Evolutionary conservation across 768 basidiomycete genomes (phyloP), one percentile per base, ranked within the genome.

Genomic region (Cyathus striatus): DNA sequence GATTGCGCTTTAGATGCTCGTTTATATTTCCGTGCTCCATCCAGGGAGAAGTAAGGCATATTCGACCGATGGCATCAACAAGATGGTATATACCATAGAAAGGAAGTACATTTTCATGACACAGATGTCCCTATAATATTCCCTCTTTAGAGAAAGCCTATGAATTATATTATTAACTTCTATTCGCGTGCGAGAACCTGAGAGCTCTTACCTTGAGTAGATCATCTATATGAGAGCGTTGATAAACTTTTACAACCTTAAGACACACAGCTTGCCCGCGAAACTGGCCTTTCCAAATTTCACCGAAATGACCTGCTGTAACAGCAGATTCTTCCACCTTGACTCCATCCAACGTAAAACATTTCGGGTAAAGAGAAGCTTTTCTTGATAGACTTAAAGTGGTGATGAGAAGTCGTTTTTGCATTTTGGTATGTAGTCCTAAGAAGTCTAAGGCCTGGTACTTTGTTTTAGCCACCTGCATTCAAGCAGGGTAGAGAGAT

Each of bases 31-130:
- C 40, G 21, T 41, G 5, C 9, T 24, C 40, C 40, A 41, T 41
- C 40, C 40, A 41, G 10, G 40, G 69, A 3, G 69, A 69, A 32
- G 71, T 59, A 13, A 73, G 52, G 24, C 55, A 52, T 20, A 60
- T 23, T 39, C 57, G 46, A 14, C 21, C 25, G 32, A 7, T 40
- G 32, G 21, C 49, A 47, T 30, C 25, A 5, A 5, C 22, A 6
- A 26, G 36, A 34, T 46, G 49, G 44, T 53, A 56, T 18, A 58
- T 34, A 3, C 64, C 64, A 20, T 57, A 58, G 37, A 64, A 62
- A 5, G 62, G 64, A 25, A 41, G 40, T 13, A 41, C 6, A 30
- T 41, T 41, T 5, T 13, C 12, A 18, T 41, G 40, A 5, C 16
- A 64, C 46, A 10, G 62, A 37, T 66, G 63, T 22, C 55, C 53